These are phyloP conservation scores for Pouteria campechiana DNA, from an alignment of 179 eudicot genomes.

Conservation along the genomic window DNA sequence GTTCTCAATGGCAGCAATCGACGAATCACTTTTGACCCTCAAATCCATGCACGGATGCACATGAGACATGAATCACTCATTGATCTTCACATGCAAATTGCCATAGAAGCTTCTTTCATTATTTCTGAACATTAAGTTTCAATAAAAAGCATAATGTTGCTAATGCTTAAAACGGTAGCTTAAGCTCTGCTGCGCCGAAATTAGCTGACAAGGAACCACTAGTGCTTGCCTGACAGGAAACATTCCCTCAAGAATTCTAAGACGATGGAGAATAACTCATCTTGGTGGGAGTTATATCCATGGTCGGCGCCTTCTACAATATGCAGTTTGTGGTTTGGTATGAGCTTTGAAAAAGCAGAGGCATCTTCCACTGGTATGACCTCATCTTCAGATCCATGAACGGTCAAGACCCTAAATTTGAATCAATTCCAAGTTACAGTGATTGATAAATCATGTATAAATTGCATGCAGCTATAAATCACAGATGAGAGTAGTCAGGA, in stretches of 20 bases:
- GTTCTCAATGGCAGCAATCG: no score
- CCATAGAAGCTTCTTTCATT: no score
- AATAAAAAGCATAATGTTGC: no score
- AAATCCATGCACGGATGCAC: no score
- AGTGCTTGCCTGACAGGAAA: no score
- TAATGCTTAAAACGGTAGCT: no score
- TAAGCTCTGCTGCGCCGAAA: no score
- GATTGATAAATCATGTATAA: background rate
- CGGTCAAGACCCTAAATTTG: constrained; percentile 54
- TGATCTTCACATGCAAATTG: no score
- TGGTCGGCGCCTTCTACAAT: constrained; percentile 77
- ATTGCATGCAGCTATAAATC: background rate
- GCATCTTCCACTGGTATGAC: constrained; percentile 67
- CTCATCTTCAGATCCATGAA: constrained; percentile 81
- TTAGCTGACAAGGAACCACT: no score
- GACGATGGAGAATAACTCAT: constrained; percentile 32
- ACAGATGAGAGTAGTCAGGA: background rate
- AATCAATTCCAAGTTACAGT: background rate
- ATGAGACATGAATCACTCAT: no score
- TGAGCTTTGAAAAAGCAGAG: constrained; percentile 52
- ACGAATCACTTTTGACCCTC: no score
- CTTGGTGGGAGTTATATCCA: constrained; percentile 40
- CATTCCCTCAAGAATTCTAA: constrained; percentile 35
- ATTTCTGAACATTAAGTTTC: no score
- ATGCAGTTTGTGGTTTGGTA: constrained; percentile 68